Evolutionary conservation across 2,329 filamentous ascomycete species (phyloP).

Genomic region (Massarina eburnea): DNA sequence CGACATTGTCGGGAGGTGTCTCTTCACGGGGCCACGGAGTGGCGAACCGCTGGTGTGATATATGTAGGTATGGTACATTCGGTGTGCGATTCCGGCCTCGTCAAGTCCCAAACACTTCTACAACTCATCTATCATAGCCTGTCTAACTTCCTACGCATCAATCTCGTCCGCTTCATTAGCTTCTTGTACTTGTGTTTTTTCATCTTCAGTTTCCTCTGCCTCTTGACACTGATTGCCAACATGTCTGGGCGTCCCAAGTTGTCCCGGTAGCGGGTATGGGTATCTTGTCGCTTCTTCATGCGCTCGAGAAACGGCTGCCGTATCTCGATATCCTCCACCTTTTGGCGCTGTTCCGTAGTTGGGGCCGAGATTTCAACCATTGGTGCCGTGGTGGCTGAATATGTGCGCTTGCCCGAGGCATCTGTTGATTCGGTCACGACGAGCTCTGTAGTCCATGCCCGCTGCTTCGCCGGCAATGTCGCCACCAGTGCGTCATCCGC

Average conservation of each 20-base stretch:
- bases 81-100: not conserved
- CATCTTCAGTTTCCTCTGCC: conserved; percentile 95
- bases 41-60: conserved; percentile 5
- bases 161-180: conserved; percentile 89
- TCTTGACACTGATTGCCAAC: conserved; percentile 84
- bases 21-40: not conserved
- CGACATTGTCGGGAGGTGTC: not conserved
- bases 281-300: conserved; percentile 65
- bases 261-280: conserved; percentile 55
- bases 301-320: conserved; percentile 66
- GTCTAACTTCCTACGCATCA: conserved; percentile 79
- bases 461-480: conserved; percentile 40
- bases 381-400: conserved; percentile 54
- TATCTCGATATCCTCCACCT: conserved; percentile 43
- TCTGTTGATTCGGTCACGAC: conserved; percentile 57
- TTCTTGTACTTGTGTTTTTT: conserved; percentile 99
- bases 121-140: conserved; percentile 33
- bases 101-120: conserved; percentile 4
- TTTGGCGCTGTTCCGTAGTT: conserved; percentile 24
- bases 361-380: conserved; percentile 44
- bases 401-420: conserved; percentile 53
- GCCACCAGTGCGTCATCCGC: conserved; percentile 15
- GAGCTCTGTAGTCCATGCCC: conserved; percentile 49
- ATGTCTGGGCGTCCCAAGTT: conserved; percentile 54
- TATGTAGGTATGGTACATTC: not conserved